Base-by-base conservation (phyloP, 345 rosid species). In the Bruguiera parviflora region DNA sequence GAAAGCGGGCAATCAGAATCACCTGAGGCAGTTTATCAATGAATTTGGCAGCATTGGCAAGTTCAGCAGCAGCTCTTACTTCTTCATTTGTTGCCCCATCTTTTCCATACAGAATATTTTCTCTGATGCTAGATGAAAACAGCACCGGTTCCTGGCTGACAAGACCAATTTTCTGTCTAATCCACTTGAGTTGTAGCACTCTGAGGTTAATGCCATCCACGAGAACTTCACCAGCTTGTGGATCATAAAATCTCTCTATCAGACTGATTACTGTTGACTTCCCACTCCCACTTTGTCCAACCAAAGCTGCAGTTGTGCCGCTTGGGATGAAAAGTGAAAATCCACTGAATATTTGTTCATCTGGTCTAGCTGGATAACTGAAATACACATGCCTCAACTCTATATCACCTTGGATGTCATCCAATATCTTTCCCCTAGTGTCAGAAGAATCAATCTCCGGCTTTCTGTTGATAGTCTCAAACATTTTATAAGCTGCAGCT, bases 261-360 rank as follows among this genome's bases (percentile, higher is more conserved):
- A 83, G 25, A 69, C 74, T 79, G 16, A 82, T 67, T 20, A 82
- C 78, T 0, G 86, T 80, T 28, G 86, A 78, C 70, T 86, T 86
- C 2, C 90, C 90, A 22, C 87, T 80, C 43, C 90, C 90, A 55
- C 90, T 86, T 20, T 84, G 84, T 47, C 90, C 87, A 49, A 86
- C 87, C 55, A 84, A 39, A 63, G 86, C 90, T 35, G 77, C 62
- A 2, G 84, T 80, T 0, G 66, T 72, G 37, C 87, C 83, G 1
- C 76, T 77, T 0, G 73, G 67, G 32, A 86, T 75, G 55, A 18
- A 62, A 28, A 86, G 79, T 0, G 89, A 83, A 70, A 86, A 86
- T 29, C 84, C 86, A 56, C 53, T 15, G 21, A 78, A 83, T 49
- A 80, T 76, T 29, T 59, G 72, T 8, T 73, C 86, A 24, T 80